A percentile compares a stretch with the other conserved stretches of the same genome.
phyloP scores from a whole-genome alignment of 441 rosid genomes.

The Pelargonium citronellum region DNA sequence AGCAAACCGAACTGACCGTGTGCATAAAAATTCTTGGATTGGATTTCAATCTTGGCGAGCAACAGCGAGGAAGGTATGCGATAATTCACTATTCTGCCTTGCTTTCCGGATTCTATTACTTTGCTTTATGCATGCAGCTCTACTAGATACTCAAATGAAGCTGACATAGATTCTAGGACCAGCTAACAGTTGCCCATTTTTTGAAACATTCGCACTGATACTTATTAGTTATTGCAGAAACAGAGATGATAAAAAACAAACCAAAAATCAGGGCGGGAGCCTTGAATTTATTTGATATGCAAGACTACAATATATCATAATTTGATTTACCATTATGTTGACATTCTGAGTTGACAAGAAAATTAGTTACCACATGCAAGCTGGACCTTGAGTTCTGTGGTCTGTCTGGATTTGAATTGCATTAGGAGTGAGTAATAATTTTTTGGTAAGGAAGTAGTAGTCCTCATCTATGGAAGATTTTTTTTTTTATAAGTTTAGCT shows the following conservation, averaged over 20 bases:
- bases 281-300: neutral
- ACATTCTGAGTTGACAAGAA: neutral
- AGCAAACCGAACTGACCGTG: slow-evolving; percentile 67
- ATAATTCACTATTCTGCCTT: neutral
- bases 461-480: too few relatives aligned
- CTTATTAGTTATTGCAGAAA: too few relatives aligned
- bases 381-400: neutral
- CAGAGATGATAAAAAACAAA: too few relatives aligned
- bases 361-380: too few relatives aligned
- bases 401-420: slow-evolving; percentile 7
- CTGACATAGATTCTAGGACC: neutral
- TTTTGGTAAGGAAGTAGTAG: too few relatives aligned
- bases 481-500: too few relatives aligned
- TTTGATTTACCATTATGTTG: neutral
- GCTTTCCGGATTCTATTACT: neutral
- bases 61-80: slow-evolving; percentile 73
- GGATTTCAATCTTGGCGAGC: slow-evolving; percentile 98
- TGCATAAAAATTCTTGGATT: slow-evolving; percentile 94
- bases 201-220: too few relatives aligned
- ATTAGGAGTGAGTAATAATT: neutral
- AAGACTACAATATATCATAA: neutral
- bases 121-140: neutral
- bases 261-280: neutral
- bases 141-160: neutral
- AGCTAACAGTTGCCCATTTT: neutral